Conservation (phyloP, 495 filamentous ascomycete species). For the Aspergillus ostianus region DNA sequence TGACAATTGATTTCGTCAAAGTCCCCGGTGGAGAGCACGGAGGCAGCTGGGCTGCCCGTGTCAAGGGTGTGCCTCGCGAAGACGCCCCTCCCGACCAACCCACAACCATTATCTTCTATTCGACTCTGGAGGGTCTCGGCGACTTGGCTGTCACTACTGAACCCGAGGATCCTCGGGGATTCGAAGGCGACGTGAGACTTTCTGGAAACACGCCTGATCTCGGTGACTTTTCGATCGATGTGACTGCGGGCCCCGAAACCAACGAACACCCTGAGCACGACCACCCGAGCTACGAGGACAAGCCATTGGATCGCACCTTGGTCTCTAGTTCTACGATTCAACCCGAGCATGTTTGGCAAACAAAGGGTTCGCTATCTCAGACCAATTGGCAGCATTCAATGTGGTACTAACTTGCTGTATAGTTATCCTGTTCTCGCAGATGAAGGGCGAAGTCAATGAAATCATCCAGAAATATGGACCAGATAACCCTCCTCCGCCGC, state of each 20-base stretch:
- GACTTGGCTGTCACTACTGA: slow-evolving; percentile 57
- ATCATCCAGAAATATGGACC: slow-evolving; percentile 67
- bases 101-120: slow-evolving; percentile 77
- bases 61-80: slow-evolving; percentile 77
- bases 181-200: slow-evolving; percentile 71
- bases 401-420: slow-evolving; percentile 13
- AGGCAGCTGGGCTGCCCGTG: slow-evolving; percentile 85
- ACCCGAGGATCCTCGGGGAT: slow-evolving; percentile 53
- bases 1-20: slow-evolving; percentile 92
- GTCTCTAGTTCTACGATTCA: slow-evolving; percentile 70
- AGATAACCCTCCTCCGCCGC: slow-evolving; percentile 72
- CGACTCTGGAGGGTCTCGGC: slow-evolving; percentile 74
- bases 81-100: slow-evolving; percentile 64
- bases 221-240: slow-evolving; percentile 79
- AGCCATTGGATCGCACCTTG: slow-evolving; percentile 71
- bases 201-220: slow-evolving; percentile 69
- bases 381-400: neutral
- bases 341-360: slow-evolving; percentile 77
- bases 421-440: slow-evolving; percentile 67
- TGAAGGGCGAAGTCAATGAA: slow-evolving; percentile 74
- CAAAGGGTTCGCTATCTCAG: slow-evolving; percentile 54
- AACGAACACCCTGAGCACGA: slow-evolving; percentile 60
- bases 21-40: slow-evolving; percentile 84
- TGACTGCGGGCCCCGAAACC: slow-evolving; percentile 65
- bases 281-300: slow-evolving; percentile 66